A percentile compares a stretch with the other conserved stretches of the same genome.
phyloP scores from a whole-genome alignment of 768 basidiomycete species.

The Phaffia australis region DNA sequence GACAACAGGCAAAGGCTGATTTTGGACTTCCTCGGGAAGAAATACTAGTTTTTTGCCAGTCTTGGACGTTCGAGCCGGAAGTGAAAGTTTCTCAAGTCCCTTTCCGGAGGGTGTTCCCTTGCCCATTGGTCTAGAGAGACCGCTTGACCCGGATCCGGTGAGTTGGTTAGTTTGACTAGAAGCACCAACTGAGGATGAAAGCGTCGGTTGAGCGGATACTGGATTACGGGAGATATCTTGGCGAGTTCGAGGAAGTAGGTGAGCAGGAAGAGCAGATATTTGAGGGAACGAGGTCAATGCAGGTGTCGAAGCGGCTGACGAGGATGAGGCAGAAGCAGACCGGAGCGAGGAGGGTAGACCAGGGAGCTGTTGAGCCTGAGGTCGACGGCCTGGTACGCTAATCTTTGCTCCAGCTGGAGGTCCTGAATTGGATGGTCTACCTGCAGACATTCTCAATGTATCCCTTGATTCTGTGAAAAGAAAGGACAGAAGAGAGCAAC shows the following conservation, averaged over 20 bases:
- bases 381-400: conserved; percentile 4
- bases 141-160: no score
- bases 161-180: not conserved
- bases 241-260: conserved; percentile 4
- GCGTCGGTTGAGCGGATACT: not conserved
- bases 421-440: no score
- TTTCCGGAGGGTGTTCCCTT: conserved; percentile 21
- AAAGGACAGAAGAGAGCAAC: no score
- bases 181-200: not conserved
- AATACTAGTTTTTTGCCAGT: conserved; percentile 82
- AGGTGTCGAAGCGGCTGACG: not conserved
- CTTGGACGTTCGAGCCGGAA: conserved; percentile 59
- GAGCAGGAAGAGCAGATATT: conserved; percentile 12
- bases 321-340: conserved; percentile 3
- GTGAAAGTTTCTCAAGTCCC: conserved; percentile 6
- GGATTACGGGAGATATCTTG: not conserved
- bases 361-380: conserved; percentile 10
- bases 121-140: conserved; percentile 4
- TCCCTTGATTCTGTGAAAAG: no score
- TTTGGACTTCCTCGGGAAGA: conserved; percentile 81
- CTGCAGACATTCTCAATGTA: no score
- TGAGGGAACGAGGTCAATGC: conserved; percentile 1
- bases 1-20: conserved; percentile 49
- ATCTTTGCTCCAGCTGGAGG: no score
- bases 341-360: conserved; percentile 18